These are phyloP conservation scores for Linum lewisii DNA, from an alignment of 345 rosid genomes.

Conservation along the genomic window DNA sequence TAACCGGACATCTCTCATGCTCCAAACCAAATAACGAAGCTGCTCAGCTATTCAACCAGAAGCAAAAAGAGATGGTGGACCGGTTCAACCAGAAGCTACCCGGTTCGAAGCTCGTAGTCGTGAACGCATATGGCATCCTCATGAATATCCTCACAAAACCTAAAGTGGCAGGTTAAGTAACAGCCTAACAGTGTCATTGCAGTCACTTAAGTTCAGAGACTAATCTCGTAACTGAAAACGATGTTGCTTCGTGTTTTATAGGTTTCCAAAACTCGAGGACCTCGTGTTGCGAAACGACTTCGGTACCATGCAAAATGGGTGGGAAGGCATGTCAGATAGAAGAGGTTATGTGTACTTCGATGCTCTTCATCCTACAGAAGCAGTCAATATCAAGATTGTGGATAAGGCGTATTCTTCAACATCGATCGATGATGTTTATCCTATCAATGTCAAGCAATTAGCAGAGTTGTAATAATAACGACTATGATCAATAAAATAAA, in stretches of 20 bases:
- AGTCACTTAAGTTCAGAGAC: too few relatives aligned
- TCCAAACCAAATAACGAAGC: conserved; percentile 28
- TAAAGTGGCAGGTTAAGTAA: conserved; percentile 23
- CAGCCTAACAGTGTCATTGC: too few relatives aligned
- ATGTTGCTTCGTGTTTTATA: background rate
- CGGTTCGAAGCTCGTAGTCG: conserved; percentile 25
- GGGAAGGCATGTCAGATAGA: conserved; percentile 26
- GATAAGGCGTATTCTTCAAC: conserved; percentile 34
- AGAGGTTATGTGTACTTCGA: conserved; percentile 36
- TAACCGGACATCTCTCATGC: conserved; percentile 10
- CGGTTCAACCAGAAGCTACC: conserved; percentile 18
- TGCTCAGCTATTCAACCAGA: conserved; percentile 40
- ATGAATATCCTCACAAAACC: conserved; percentile 31
- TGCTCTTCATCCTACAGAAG: conserved; percentile 58
- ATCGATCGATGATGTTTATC: conserved; percentile 29
- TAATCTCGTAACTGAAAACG: too few relatives aligned
- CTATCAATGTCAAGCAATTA: conserved; percentile 34
- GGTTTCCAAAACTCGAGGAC: conserved; percentile 22
- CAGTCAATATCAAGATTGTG: conserved; percentile 35
- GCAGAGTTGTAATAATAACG: conserved; percentile 5
- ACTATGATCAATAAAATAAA: too few relatives aligned
- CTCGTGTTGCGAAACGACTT: conserved; percentile 31
- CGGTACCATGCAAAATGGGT: conserved; percentile 24
- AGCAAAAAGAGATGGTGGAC: conserved; percentile 16
- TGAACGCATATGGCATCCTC: conserved; percentile 42